Conservation (phyloP, 768 basidiomycete species). For the Nidularia sp. region DNA sequence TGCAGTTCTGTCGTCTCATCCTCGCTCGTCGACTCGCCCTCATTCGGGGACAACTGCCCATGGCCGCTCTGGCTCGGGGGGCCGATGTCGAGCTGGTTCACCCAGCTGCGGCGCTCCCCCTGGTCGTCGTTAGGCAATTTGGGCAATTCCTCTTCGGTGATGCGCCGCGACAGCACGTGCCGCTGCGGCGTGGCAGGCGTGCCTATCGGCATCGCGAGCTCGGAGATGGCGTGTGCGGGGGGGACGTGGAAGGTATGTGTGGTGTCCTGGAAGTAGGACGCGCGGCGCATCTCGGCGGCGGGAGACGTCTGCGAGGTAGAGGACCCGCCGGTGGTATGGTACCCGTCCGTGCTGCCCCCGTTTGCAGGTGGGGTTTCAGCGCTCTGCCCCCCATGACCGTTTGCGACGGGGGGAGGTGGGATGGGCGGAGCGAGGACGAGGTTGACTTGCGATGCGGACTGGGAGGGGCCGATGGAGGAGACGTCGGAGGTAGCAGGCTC, state of each 20-base stretch:
- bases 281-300: not conserved
- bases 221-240: conserved; percentile 38
- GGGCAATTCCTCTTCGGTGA: conserved; percentile 26
- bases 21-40: conserved; percentile 1
- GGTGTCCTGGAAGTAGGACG: not conserved
- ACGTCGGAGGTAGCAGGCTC: conserved; percentile 37
- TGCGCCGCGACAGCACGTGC: conserved; percentile 22
- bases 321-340: too few species aligned
- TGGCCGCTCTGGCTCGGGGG: not conserved
- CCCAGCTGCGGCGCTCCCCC: not conserved
- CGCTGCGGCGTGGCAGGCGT: conserved; percentile 4
- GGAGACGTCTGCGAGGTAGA: too few species aligned
- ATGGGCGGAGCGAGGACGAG: not conserved
- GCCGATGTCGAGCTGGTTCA: conserved; percentile 3
- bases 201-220: not conserved
- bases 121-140: not conserved
- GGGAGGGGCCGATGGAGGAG: conserved; percentile 72
- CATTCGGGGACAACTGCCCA: not conserved
- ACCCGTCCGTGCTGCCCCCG: not conserved
- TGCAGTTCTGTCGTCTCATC: conserved; percentile 26
- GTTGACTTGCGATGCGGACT: conserved; percentile 65
- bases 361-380: not conserved
- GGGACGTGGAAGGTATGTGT: conserved; percentile 31
- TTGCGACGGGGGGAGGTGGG: not conserved
- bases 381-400: not conserved